These are phyloP conservation scores for Lachancea thermotolerans DNA, from an alignment of 805 yeast species.

Conservation along the genomic window DNA sequence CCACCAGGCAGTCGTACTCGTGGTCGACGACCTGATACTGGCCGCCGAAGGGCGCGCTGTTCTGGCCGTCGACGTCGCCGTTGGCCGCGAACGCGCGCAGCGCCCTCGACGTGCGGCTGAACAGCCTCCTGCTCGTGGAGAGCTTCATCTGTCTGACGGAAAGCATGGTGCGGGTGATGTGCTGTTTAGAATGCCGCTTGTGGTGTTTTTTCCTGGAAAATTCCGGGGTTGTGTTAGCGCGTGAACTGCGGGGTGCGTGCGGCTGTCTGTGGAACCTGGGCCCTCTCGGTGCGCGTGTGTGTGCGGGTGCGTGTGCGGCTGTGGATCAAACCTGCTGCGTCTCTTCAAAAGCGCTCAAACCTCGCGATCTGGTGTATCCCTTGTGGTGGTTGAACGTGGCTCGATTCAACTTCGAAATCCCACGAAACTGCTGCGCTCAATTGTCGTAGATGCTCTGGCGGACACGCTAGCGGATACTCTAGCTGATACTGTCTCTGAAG, in stretches of 20 bases:
- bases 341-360: no score
- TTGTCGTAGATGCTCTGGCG: no score
- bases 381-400: no score
- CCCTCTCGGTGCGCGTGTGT: no score
- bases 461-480: no score
- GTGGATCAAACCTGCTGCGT: no score
- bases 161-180: slow-evolving; percentile 2
- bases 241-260: neutral
- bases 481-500: no score
- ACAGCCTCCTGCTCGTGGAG: slow-evolving; percentile 28
- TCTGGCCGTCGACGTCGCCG: slow-evolving; percentile 41
- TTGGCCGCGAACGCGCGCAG: slow-evolving; percentile 26
- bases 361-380: no score
- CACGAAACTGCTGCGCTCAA: no score
- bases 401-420: no score
- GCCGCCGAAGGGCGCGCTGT: slow-evolving; percentile 50
- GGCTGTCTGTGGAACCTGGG: no score
- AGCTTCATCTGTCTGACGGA: slow-evolving; percentile 3
- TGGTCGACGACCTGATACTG: slow-evolving; percentile 93
- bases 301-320: no score
- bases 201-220: neutral
- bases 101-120: slow-evolving; percentile 52
- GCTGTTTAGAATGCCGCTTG: neutral
- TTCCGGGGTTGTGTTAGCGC: neutral
- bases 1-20: slow-evolving; percentile 95